A percentile compares a stretch with the other conserved stretches of the same genome.
Evolutionary conservation across 345 rosid species (phyloP).

Genomic region (Cochlearia excelsa): DNA sequence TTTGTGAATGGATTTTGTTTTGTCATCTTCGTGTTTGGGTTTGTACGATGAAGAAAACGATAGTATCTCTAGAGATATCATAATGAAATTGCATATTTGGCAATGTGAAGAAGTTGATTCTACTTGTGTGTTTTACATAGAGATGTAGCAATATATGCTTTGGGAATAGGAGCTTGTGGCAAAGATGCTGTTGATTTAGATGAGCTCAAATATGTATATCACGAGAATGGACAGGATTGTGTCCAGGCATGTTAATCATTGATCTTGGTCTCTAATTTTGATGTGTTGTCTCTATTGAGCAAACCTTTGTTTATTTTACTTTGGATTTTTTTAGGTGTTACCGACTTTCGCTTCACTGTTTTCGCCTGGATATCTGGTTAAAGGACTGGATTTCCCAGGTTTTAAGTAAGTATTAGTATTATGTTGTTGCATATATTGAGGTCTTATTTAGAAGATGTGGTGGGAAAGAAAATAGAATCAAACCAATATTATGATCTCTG

Average conservation of each 20-base stretch:
- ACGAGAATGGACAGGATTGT: constrained; percentile 59
- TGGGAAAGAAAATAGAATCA: not conserved
- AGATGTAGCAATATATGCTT: constrained; percentile 73
- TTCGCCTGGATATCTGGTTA: constrained; percentile 32
- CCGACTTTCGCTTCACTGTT: constrained; percentile 79
- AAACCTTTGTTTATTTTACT: not conserved
- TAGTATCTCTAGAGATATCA: not conserved
- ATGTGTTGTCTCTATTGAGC: not conserved
- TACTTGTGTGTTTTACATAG: constrained; percentile 34
- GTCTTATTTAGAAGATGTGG: not conserved
- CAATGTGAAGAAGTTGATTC: not conserved
- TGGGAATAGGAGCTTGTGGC: constrained; percentile 88
- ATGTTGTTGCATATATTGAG: not conserved
- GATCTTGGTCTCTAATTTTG: not conserved
- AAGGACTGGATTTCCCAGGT: constrained; percentile 47
- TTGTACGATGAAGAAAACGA: no score
- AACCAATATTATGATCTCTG: not conserved
- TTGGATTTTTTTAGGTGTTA: constrained; percentile 47
- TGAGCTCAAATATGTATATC: constrained; percentile 79
- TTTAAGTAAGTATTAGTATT: constrained; percentile 46
- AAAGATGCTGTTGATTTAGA: constrained; percentile 57
- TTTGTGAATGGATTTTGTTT: constrained; percentile 1
- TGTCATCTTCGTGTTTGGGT: no score
- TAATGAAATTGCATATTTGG: not conserved
- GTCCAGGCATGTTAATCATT: constrained; percentile 49